Evolutionary conservation across 768 basidiomycete genomes (phyloP).

Genomic region (Mycena alexandri): DNA sequence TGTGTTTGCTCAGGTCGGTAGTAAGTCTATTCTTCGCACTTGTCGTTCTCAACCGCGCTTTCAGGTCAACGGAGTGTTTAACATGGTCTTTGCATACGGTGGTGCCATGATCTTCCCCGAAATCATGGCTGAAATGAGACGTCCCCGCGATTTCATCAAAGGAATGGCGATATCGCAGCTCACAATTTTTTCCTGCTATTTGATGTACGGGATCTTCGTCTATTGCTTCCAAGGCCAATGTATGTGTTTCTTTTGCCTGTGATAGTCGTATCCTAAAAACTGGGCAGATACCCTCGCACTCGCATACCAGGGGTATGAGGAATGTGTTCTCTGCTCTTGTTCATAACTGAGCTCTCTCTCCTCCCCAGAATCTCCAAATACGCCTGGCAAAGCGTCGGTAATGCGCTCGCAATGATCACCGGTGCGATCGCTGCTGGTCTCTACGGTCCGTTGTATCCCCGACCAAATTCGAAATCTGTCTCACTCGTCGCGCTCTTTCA

Average conservation of each 20-base stretch:
- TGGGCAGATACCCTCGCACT: constrained; percentile 18
- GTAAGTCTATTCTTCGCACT: constrained; percentile 17
- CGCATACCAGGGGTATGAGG: constrained; percentile 22
- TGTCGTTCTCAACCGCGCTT: constrained; percentile 20
- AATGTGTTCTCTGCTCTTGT: constrained; percentile 11
- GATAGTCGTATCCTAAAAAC: constrained; percentile 10
- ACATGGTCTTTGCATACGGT: constrained; percentile 26
- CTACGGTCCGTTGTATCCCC: constrained; percentile 17
- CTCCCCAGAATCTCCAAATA: constrained; percentile 18
- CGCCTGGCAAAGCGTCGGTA: constrained; percentile 21
- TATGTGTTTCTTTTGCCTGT: constrained; percentile 20
- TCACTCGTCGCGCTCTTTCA: constrained; percentile 21
- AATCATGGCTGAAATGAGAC: constrained; percentile 26
- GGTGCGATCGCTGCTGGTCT: constrained; percentile 24
- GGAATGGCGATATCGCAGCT: constrained; percentile 24
- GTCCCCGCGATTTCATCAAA: constrained; percentile 28
- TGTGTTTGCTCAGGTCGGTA: constrained; percentile 20
- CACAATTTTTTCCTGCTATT: constrained; percentile 12
- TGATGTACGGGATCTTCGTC: constrained; percentile 25
- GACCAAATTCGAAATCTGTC: constrained; percentile 11
- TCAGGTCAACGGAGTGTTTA: constrained; percentile 23
- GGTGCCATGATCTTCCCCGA: constrained; percentile 27
- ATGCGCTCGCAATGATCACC: constrained; percentile 19
- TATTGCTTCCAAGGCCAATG: constrained; percentile 26
- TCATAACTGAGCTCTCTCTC: constrained; percentile 19